phyloP scores from a whole-genome alignment of 441 rosid genomes.

The Aleurites moluccanus region DNA sequence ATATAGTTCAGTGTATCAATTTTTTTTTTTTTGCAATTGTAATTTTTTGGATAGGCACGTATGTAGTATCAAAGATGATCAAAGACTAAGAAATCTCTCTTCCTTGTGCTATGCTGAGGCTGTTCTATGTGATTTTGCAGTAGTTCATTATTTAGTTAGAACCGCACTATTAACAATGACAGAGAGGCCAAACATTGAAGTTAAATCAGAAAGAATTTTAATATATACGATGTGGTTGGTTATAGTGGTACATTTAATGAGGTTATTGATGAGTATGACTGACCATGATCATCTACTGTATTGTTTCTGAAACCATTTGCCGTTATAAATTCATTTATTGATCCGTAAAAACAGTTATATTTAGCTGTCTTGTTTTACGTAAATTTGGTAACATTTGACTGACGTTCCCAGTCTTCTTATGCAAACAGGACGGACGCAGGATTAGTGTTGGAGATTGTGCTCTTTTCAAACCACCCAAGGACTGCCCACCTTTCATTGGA shows the following conservation, averaged over 20 bases:
- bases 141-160: not conserved
- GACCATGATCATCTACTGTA: not conserved
- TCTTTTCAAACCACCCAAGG: slow-evolving; percentile 73
- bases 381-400: not conserved
- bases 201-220: not conserved
- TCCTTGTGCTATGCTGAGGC: not conserved
- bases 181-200: not conserved
- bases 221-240: not conserved
- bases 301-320: slow-evolving; percentile 7
- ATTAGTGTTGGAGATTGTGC: slow-evolving; percentile 91
- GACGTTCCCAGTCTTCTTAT: not conserved
- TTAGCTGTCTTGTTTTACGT: not conserved
- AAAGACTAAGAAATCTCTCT: no score
- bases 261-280: not conserved
- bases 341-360: no score
- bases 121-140: not conserved
- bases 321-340: not conserved
- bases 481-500: slow-evolving; percentile 81
- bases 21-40: not conserved
- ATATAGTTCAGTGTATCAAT: not conserved
- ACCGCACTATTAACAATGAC: not conserved
- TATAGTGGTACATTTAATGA: not conserved
- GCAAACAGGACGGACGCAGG: slow-evolving; percentile 73
- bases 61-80: no score
- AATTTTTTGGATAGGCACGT: no score